Conservation (phyloP, 108 stramenopile genomes). For the Cyclotella choctawhatcheeana region DNA sequence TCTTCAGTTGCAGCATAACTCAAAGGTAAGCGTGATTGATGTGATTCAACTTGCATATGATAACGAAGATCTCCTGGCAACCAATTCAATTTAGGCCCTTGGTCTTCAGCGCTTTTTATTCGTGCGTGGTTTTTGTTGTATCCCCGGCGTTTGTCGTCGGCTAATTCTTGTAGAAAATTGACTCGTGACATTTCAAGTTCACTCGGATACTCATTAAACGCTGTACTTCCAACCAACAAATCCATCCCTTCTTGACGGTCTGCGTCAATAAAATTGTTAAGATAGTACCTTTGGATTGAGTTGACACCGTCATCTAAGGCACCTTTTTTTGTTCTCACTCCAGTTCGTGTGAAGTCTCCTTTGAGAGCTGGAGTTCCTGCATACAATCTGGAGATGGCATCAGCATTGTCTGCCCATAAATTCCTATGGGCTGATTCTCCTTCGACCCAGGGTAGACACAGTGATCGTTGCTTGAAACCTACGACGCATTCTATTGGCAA, state of each 20-base stretch:
- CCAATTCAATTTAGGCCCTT: conserved; percentile 58
- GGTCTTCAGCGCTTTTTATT: conserved; percentile 16
- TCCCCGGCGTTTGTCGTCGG: conserved; percentile 26
- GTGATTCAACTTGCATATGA: conserved; percentile 58
- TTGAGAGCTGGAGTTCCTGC: conserved; percentile 96
- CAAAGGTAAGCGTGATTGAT: conserved; percentile 26
- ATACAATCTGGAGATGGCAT: conserved; percentile 91
- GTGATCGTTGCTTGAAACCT: conserved; percentile 42
- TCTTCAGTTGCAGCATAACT: conserved; percentile 31
- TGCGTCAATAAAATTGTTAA: conserved; percentile 95
- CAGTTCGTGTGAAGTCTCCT: conserved; percentile 94
- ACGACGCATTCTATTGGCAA: conserved; percentile 40
- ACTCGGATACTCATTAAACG: conserved; percentile 37
- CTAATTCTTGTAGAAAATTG: conserved; percentile 25
- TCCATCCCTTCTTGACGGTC: conserved; percentile 97
- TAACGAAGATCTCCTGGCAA: conserved; percentile 72
- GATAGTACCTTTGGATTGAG: conserved; percentile 94
- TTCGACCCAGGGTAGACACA: conserved; percentile 65
- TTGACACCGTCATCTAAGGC: conserved; percentile 96
- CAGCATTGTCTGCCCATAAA: conserved; percentile 92
- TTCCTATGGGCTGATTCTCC: conserved; percentile 82
- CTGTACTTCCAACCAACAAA: conserved; percentile 79
- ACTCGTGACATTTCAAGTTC: conserved; percentile 34
- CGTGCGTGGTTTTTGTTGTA: conserved; percentile 36
- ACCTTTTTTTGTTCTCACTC: conserved; percentile 89